Evolutionary conservation across 306 rosid species (phyloP).

Genomic region (Ceratonia siliqua): DNA sequence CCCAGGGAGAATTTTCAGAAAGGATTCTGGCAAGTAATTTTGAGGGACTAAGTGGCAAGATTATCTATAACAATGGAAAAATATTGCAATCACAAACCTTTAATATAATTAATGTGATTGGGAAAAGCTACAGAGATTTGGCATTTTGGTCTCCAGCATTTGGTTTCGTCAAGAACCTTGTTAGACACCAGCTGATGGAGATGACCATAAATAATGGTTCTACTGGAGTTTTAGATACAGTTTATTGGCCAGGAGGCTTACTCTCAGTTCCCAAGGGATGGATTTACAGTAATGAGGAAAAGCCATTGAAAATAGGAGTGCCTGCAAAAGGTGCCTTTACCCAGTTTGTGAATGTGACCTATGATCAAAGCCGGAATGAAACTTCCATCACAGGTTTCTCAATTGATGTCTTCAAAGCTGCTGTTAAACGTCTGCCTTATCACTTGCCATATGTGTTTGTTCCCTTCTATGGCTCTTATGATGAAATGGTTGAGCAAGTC

Average conservation of each 20-base stretch:
- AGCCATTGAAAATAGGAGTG: constrained; percentile 43
- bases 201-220: background rate
- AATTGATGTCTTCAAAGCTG: constrained; percentile 54
- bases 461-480: constrained; percentile 54
- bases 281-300: constrained; percentile 21
- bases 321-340: constrained; percentile 48
- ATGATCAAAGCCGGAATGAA: constrained; percentile 26
- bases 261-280: constrained; percentile 41
- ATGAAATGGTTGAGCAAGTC: constrained; percentile 56
- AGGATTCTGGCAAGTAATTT: constrained; percentile 33
- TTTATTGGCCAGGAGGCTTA: constrained; percentile 50
- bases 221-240: constrained; percentile 23
- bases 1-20: constrained; percentile 17
- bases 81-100: constrained; percentile 32
- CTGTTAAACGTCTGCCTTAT: constrained; percentile 37
- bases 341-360: constrained; percentile 55
- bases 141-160: constrained; percentile 55
- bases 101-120: constrained; percentile 55
- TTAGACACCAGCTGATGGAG: background rate
- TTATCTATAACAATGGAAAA: constrained; percentile 34
- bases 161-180: constrained; percentile 42
- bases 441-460: constrained; percentile 36
- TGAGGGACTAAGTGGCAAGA: constrained; percentile 43
- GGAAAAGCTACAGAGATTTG: constrained; percentile 50
- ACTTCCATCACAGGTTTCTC: constrained; percentile 52